These are phyloP conservation scores for Mrakia frigida DNA, from an alignment of 768 basidiomycete species.

Conservation along the genomic window DNA sequence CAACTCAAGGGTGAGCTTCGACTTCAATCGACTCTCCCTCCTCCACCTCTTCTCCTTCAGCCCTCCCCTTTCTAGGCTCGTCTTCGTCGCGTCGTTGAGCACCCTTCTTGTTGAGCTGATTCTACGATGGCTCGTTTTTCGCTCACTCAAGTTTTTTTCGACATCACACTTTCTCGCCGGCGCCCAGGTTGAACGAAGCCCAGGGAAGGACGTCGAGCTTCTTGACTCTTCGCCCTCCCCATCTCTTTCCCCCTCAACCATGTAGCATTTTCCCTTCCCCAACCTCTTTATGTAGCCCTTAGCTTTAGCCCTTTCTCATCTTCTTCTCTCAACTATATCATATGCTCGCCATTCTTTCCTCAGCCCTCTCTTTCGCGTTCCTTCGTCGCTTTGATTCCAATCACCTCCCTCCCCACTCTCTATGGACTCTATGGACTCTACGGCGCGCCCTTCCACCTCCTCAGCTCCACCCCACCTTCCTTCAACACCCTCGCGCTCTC, in stretches of 20 bases:
- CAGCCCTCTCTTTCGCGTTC: background rate
- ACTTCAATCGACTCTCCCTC: no score
- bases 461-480: slow-evolving; percentile 74
- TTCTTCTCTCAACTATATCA: background rate
- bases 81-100: no score
- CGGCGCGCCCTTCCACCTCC: slow-evolving; percentile 38
- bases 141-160: no score
- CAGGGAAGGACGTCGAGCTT: no score
- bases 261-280: background rate
- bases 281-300: background rate
- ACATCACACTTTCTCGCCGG: no score
- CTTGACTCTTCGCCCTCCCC: no score
- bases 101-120: no score
- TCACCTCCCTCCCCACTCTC: background rate
- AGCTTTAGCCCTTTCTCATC: background rate
- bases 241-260: background rate
- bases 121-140: no score
- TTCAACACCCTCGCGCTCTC: slow-evolving; percentile 71
- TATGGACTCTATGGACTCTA: no score
- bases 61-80: no score
- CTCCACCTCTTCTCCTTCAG: no score
- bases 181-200: no score
- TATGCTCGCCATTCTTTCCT: background rate
- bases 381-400: background rate
- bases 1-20: background rate